Percentiles rank a stretch among this genome's conserved stretches.
Evolutionary conservation across 2,329 filamentous ascomycete species (phyloP).

Genomic region (Penicillium sp.): DNA sequence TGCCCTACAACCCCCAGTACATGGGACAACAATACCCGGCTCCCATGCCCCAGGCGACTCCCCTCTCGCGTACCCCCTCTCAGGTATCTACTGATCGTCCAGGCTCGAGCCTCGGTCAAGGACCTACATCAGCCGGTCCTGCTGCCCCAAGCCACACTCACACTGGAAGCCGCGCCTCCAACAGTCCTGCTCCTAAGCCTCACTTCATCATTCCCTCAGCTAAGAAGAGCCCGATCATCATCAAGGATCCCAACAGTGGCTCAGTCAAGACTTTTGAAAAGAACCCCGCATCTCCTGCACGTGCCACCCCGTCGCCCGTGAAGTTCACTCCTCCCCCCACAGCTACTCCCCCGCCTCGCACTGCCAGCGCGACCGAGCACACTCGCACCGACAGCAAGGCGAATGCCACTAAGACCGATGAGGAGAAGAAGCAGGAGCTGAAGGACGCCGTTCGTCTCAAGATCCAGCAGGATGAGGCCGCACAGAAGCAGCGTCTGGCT

Average conservation of each 20-base stretch:
- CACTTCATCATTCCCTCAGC: slow-evolving; percentile 62
- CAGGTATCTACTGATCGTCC: slow-evolving; percentile 71
- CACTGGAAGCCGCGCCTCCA: slow-evolving; percentile 56
- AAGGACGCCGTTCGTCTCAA: slow-evolving; percentile 53
- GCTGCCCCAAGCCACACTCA: slow-evolving; percentile 49
- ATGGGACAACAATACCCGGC: slow-evolving; percentile 11
- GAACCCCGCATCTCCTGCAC: slow-evolving; percentile 61
- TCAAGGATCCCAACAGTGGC: slow-evolving; percentile 81
- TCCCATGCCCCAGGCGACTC: slow-evolving; percentile 57
- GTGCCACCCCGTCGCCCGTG: slow-evolving; percentile 57
- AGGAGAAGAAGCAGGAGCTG: slow-evolving; percentile 80
- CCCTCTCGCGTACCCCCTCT: slow-evolving; percentile 80
- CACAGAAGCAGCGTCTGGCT: slow-evolving; percentile 49
- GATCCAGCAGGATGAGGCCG: slow-evolving; percentile 59
- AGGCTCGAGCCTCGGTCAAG: slow-evolving; percentile 60
- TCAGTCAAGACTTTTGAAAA: slow-evolving; percentile 69
- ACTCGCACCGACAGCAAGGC: slow-evolving; percentile 68
- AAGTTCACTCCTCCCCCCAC: slow-evolving; percentile 68
- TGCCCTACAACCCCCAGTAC: slow-evolving; percentile 52
- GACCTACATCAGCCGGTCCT: slow-evolving; percentile 52
- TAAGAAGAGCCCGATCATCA: slow-evolving; percentile 74
- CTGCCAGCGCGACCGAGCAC: slow-evolving; percentile 66
- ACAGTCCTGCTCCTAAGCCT: slow-evolving; percentile 59
- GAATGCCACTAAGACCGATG: slow-evolving; percentile 62
- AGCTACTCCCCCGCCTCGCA: slow-evolving; percentile 76